These are phyloP conservation scores for Colletotrichum eleusines DNA, from an alignment of 2,329 filamentous ascomycete genomes.

Conservation along the genomic window DNA sequence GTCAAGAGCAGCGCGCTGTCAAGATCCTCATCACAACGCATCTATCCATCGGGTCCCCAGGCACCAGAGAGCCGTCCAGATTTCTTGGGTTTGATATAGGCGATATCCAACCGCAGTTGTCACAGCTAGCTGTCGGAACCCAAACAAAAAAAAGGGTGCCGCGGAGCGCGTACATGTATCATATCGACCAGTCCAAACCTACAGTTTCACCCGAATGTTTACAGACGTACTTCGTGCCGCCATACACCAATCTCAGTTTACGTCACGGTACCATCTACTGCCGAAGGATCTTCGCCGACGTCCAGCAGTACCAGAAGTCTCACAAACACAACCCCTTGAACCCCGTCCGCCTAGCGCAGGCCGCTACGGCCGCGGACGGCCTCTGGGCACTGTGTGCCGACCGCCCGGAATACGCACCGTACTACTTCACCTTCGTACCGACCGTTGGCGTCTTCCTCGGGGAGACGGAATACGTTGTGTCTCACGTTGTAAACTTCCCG, in stretches of 20 bases:
- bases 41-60: conserved; percentile 33
- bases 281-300: conserved; percentile 25
- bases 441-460: conserved; percentile 33
- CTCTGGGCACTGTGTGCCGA: conserved; percentile 20
- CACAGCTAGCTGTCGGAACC: neutral
- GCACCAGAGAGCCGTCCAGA: conserved; percentile 25
- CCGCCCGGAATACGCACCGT: conserved; percentile 3
- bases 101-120: conserved; percentile 10
- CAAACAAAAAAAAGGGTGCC: conserved; percentile 8
- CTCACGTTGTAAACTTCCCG: conserved; percentile 27
- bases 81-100: conserved; percentile 36
- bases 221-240: conserved; percentile 19
- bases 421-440: conserved; percentile 33
- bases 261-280: conserved; percentile 31
- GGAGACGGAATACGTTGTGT: conserved; percentile 34
- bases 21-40: conserved; percentile 29
- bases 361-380: neutral
- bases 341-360: neutral
- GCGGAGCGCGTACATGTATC: conserved; percentile 25
- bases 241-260: conserved; percentile 14
- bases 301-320: conserved; percentile 4
- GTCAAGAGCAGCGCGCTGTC: neutral
- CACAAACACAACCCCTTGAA: conserved; percentile 13
- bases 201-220: conserved; percentile 30
- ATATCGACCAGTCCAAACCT: conserved; percentile 34